Conservation (phyloP, 495 filamentous ascomycete genomes). For the Penicillium soppii region DNA sequence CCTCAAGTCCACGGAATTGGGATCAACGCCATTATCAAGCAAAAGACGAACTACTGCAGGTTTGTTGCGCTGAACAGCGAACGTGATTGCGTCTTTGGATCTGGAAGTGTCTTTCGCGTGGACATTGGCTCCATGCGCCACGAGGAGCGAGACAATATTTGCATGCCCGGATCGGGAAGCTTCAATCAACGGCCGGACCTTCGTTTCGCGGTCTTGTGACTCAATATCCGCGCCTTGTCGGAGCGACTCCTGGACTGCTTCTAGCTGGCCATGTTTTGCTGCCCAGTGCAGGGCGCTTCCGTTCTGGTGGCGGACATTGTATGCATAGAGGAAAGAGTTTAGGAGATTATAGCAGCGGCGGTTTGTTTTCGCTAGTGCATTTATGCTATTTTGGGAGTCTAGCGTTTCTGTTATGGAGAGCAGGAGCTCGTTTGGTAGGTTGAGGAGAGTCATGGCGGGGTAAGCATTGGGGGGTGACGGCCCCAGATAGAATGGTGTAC, state of each 20-base stretch:
- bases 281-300: conserved; percentile 2
- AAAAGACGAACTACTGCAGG: background rate
- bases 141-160: background rate
- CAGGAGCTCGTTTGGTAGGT: conserved; percentile 3
- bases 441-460: background rate
- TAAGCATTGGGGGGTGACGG: no score
- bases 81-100: background rate
- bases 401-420: background rate
- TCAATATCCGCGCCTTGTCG: background rate
- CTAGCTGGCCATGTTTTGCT: background rate
- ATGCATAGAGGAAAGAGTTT: background rate
- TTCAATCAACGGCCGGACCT: background rate
- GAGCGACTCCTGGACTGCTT: background rate
- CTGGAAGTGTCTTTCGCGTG: background rate
- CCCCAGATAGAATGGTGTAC: no score
- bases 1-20: background rate
- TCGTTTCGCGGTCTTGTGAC: background rate
- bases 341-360: background rate
- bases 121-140: background rate
- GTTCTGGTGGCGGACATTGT: background rate
- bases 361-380: conserved; percentile 1
- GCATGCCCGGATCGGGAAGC: background rate
- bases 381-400: background rate
- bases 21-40: background rate
- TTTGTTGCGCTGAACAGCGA: background rate